phyloP scores from a whole-genome alignment of 257 asterid species.

The Anisodus acutangulus region DNA sequence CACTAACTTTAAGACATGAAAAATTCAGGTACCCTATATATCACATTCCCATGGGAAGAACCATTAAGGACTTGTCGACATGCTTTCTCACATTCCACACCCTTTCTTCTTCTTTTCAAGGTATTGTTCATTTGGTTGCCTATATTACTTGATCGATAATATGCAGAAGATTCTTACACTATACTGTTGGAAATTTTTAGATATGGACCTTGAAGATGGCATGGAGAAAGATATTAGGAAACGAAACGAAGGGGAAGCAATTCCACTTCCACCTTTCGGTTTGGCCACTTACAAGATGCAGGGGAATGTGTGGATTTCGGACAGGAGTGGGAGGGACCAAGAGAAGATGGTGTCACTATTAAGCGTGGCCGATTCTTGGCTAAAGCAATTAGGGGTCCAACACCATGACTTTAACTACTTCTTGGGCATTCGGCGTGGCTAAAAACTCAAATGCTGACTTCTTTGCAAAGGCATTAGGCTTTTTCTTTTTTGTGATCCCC shows the following conservation, averaged over 20 bases:
- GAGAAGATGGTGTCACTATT: slow-evolving; percentile 64
- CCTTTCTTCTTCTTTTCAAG: slow-evolving; percentile 62
- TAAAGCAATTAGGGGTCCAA: slow-evolving; percentile 86
- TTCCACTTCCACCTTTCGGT: slow-evolving; percentile 57
- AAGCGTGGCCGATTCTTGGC: slow-evolving; percentile 95
- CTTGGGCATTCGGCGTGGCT: slow-evolving; percentile 69
- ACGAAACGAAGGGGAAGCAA: slow-evolving; percentile 41
- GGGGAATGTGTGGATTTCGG: slow-evolving; percentile 54
- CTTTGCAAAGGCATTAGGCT: not conserved
- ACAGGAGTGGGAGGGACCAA: slow-evolving; percentile 50
- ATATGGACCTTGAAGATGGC: slow-evolving; percentile 46
- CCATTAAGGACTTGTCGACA: slow-evolving; percentile 54
- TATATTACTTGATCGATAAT: not conserved
- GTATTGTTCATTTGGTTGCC: slow-evolving; percentile 25
- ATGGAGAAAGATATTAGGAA: slow-evolving; percentile 33
- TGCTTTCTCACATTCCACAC: slow-evolving; percentile 63
- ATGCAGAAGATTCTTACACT: not conserved
- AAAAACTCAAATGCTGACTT: not conserved
- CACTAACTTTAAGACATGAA: not conserved
- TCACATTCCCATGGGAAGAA: slow-evolving; percentile 58
- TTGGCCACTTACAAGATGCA: slow-evolving; percentile 61
- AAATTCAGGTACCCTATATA: slow-evolving; percentile 58
- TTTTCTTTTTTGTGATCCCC: not conserved
- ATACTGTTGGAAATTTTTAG: slow-evolving; percentile 26
- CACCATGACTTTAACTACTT: slow-evolving; percentile 93